Evolutionary conservation across 352 stramenopile species (phyloP), one percentile per base, ranked within the genome.

Genomic region (Globisporangium polare): DNA sequence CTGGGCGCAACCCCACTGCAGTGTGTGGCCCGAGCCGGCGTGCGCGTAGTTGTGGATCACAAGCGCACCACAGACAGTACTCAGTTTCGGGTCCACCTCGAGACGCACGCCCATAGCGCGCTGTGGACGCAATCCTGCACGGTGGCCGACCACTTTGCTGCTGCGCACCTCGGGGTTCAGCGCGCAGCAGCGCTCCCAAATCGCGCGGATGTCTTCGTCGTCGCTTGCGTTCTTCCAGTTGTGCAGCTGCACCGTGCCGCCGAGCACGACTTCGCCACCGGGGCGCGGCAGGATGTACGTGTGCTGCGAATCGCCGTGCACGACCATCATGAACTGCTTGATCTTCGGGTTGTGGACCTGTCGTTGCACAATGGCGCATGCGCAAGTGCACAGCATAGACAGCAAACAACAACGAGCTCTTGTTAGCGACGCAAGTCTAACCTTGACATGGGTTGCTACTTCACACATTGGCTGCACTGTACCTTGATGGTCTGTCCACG

Each of bases 21-120:
- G 62, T 13, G 81, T 90, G 62, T 90, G 81, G 29, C 81, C 81
- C 26, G 77, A 89, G 39, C 81, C 81, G 9, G 61, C 77, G 37
- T 90, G 81, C 5, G 69, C 81, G 35, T 90, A 90, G 69, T 89
- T 90, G 70, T 90, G 78, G 68, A 90, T 83, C 35, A 89, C 64
- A 5, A 80, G 0, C 0, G 81, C 78, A 6, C 81, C 78, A 10
- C 46, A 49, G 7, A 37, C 60, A 2, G 67, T 79, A 52, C 59
- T 73, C 9, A 52, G 57, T 9, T 33, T 33, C 3, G 74, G 22
- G 3, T 88, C 72, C n/a, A 78, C 51, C 35, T 84, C 74, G 2
- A 90, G 66, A 2, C 77, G 75, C 45, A 87, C 71, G 9, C 79
- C 74, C 24, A 67, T 60, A 7, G 65, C 46, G 13, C 77, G 74